Evolutionary conservation across 495 filamentous ascomycete genomes (phyloP), one percentile per base, ranked within the genome.

Genomic region (Lichenothelia convexa): DNA sequence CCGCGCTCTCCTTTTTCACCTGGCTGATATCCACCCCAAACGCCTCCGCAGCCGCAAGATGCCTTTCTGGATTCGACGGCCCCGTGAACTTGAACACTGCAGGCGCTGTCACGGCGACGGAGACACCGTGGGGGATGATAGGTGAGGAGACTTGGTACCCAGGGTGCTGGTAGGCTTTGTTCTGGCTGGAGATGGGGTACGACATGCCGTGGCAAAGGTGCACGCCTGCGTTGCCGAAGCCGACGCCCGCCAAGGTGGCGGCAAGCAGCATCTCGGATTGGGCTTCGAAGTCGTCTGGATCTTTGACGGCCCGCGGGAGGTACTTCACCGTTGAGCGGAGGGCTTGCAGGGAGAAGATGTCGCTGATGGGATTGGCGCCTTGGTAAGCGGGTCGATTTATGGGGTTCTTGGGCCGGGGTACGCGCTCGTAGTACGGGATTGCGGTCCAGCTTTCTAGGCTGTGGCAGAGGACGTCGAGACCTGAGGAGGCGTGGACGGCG

Each of bases 151-250:
- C 73, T 1, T 72, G 57, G 55, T 97, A 97, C 7, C 89, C 91
- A 1, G 63, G 52, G 48, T 97, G 89, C 48, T 72, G 71, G 53
- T 95, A 93, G 5, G 75, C 79, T 0, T 82, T 84, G 49, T 95
- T 95, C 51, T 91, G 84, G 24, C 82, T 77, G 18, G 81, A 86
- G 45, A 95, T 89, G 4, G 87, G 87, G 53, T 97, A 97, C 24
- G 73, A 80, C 85, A 95, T 93, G 38, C 86, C 89, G 50, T 97
- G 89, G 59, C 89, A 97, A 4, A 97, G 64, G 60, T 97, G 89
- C 1, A 97, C 89, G 24, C 89, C 89, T 1, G 89, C 89, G 51
- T 97, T 97, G 18, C 89, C 89, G 57, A 95, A 97, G 0, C 89
- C 89, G 2, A 97, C 83, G 11, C 89, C 89, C 0, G 89, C 89